These are phyloP conservation scores for Lactarius hatsudake DNA, from an alignment of 768 basidiomycete genomes.

Conservation along the genomic window DNA sequence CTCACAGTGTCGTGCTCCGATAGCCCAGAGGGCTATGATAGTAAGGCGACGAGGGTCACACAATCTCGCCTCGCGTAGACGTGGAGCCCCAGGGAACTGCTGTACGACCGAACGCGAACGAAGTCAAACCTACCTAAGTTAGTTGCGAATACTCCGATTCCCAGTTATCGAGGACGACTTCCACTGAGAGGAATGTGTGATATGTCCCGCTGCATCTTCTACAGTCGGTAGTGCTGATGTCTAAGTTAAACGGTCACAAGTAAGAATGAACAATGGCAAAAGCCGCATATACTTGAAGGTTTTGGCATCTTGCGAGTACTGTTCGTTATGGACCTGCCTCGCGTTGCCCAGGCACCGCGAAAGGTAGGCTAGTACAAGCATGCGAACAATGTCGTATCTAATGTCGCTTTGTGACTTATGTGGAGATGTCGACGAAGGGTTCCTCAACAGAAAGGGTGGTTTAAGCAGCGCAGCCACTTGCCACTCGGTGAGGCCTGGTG, in stretches of 20 bases:
- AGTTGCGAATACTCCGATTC: too few species aligned
- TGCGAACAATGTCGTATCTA: constrained; percentile 25
- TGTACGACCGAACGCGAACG: background rate
- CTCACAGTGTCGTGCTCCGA: too few species aligned
- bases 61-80: too few species aligned
- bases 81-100: too few species aligned
- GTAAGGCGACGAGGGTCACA: too few species aligned
- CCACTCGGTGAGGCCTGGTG: constrained; percentile 50
- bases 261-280: background rate
- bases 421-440: background rate
- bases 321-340: constrained; percentile 54
- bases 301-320: constrained; percentile 49
- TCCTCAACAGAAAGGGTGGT: constrained; percentile 33
- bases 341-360: constrained; percentile 56
- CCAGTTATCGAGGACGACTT: too few species aligned
- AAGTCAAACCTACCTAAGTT: too few species aligned
- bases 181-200: too few species aligned
- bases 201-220: too few species aligned
- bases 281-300: constrained; percentile 47
- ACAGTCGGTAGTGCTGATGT: too few species aligned
- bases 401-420: background rate
- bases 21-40: too few species aligned
- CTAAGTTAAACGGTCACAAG: too few species aligned
- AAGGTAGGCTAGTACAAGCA: constrained; percentile 50
- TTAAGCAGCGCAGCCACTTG: constrained; percentile 47